Evolutionary conservation across 2,329 filamentous ascomycete species (phyloP), one percentile per base, ranked within the genome.

Genomic region (Geosmithia morbida): DNA sequence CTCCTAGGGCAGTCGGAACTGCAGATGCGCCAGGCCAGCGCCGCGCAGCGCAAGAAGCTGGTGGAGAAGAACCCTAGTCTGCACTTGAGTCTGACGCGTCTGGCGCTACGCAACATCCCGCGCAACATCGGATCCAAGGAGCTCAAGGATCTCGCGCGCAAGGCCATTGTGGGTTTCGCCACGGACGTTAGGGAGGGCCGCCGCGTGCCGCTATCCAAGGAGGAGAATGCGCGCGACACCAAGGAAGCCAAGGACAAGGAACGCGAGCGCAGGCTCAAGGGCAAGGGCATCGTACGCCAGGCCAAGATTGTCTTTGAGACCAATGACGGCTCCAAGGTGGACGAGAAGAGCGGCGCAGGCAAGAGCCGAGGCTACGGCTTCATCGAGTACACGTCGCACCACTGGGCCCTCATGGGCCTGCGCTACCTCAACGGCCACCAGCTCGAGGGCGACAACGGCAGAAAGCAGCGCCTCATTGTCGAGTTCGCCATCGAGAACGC

Each of bases 401-500:
- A 92, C 45, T 90, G 84, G 72, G 92, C 92, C 14, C 73, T 98
- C 40, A 97, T 97, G 87, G 92, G 87, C 20, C 70, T 98, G 52
- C 76, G 92, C 44, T 97, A 87, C 81, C 73, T 98, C 49, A 98
- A 98, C 61, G 89, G 90, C 1, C 82, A 77, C 50, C 67, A 76
- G 30, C 55, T 79, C 17, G 69, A 74, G 56, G 77, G 74, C 52
- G 66, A 70, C 20, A 66, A 75, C 47, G 88, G 92, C 53, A 87
- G 84, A 66, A 90, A 87, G 61, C 89, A 92, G 65, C 76, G 92
- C 13, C 67, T 98, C 46, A 87, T 98, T 59, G 90, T 90, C 39
- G 94, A 98, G 63, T 98, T 98, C 61, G 88, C 92, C 18, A 95
- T 98, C 61, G 92, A 98, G 66, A 98, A 98, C 57, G 89, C 87